These are phyloP conservation scores for Cerrena zonata DNA, from an alignment of 1,284 basidiomycete species.

Conservation along the genomic window DNA sequence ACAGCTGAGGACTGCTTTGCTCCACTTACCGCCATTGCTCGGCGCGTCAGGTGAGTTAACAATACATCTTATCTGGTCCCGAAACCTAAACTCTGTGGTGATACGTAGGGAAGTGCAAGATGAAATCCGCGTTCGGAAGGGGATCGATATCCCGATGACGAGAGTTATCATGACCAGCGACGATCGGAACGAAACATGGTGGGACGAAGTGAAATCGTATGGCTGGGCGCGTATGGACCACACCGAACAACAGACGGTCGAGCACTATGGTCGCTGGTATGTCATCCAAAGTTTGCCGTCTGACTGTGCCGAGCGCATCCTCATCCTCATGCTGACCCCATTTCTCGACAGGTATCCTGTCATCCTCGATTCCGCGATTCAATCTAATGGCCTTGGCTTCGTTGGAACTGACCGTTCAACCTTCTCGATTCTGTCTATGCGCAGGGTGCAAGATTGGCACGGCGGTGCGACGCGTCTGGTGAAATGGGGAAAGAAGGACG, in stretches of 20 bases:
- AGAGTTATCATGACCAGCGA: conserved; percentile 71
- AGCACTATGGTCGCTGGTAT: conserved; percentile 55
- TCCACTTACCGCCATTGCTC: conserved; percentile 48
- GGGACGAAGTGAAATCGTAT: conserved; percentile 49
- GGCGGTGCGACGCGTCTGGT: conserved; percentile 46
- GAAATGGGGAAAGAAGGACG: conserved; percentile 47
- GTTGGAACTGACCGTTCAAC: conserved; percentile 67
- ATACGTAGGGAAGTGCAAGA: conserved; percentile 46
- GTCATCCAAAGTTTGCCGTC: conserved; percentile 15
- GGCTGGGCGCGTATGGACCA: conserved; percentile 65
- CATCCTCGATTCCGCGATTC: conserved; percentile 65
- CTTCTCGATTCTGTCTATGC: conserved; percentile 58
- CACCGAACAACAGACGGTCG: conserved; percentile 39
- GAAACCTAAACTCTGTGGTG: not conserved
- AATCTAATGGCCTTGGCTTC: conserved; percentile 59
- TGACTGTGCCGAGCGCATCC: not conserved
- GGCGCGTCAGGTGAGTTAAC: conserved; percentile 40
- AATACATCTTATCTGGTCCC: too few species aligned
- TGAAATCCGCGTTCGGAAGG: conserved; percentile 45
- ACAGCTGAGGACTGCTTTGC: conserved; percentile 55
- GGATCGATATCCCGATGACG: conserved; percentile 38
- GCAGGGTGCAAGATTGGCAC: conserved; percentile 61
- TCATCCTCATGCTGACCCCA: not conserved
- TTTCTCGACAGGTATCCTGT: conserved; percentile 50
- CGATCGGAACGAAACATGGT: conserved; percentile 60